Conservation (phyloP, 2,329 filamentous ascomycete species). For the Cordyceps cateniannulata region DNA sequence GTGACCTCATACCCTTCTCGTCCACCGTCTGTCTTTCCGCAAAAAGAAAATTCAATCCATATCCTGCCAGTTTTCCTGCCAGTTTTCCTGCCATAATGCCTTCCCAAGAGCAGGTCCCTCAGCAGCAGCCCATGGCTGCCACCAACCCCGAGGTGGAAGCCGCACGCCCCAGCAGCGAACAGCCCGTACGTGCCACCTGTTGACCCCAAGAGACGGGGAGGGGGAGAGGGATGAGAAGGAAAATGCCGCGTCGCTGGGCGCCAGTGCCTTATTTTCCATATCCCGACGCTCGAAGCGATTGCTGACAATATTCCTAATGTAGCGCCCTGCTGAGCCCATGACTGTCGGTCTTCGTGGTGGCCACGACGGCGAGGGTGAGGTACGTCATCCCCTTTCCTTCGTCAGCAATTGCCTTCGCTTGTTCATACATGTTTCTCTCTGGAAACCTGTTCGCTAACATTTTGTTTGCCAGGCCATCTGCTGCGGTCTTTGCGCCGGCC, state of each 20-base stretch:
- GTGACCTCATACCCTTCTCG: background rate
- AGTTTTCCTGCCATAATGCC: background rate
- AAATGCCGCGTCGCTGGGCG: background rate
- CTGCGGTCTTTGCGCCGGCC: constrained; percentile 34
- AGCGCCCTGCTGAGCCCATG: constrained; percentile 32
- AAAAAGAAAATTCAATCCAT: background rate
- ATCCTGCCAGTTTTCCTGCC: too few species aligned
- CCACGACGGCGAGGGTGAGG: constrained; percentile 27
- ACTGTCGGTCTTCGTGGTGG: constrained; percentile 29
- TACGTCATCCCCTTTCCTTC: constrained; percentile 13
- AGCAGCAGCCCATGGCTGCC: constrained; percentile 11
- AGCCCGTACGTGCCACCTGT: constrained; percentile 26
- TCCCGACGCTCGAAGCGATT: background rate
- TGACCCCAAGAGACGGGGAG: background rate
- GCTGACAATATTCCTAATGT: background rate
- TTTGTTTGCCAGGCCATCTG: constrained; percentile 27
- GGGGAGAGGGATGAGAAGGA: too few species aligned
- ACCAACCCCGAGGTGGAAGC: constrained; percentile 8
- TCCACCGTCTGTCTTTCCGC: too few species aligned
- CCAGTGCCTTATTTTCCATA: background rate
- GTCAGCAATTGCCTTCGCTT: background rate
- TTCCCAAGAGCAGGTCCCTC: background rate
- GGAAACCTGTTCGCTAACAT: background rate
- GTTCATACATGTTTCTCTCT: too few species aligned
- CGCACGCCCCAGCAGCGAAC: constrained; percentile 24